Percentiles rank a stretch among this genome's conserved stretches.
Conservation (phyloP, 2,329 filamentous ascomycete species). For the Rhynchosporium graminicola region DNA sequence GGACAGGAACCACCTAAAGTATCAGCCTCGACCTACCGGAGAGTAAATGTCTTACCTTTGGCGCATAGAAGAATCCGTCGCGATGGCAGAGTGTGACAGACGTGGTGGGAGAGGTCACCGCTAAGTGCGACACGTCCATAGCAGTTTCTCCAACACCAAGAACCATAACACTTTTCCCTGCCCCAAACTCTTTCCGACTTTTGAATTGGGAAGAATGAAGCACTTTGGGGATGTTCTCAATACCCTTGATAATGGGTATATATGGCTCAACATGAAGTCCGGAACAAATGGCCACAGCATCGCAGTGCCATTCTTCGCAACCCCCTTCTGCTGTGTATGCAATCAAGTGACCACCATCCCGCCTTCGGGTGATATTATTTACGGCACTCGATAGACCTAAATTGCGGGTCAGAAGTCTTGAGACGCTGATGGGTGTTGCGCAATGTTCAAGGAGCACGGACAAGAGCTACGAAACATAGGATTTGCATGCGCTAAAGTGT, state of each 20-base stretch:
- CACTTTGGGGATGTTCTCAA: constrained; percentile 42
- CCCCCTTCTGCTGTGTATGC: constrained; percentile 14
- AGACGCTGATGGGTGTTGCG: constrained; percentile 16
- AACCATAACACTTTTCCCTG: constrained; percentile 45
- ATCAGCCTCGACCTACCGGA: background rate
- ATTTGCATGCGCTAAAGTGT: too few relatives aligned
- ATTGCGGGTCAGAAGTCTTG: constrained; percentile 37
- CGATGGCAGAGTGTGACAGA: constrained; percentile 49
- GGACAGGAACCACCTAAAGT: background rate
- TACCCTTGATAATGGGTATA: constrained; percentile 44
- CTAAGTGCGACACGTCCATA: constrained; percentile 49
- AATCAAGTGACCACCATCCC: constrained; percentile 25
- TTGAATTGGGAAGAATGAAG: constrained; percentile 50
- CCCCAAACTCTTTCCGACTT: constrained; percentile 45
- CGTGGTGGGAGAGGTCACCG: constrained; percentile 46
- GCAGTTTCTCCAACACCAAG: constrained; percentile 50
- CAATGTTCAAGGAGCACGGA: too few relatives aligned
- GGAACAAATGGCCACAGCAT: constrained; percentile 50
- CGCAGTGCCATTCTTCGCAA: constrained; percentile 40
- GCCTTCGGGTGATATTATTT: constrained; percentile 12
- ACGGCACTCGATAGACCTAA: too few relatives aligned
- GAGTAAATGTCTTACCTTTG: constrained; percentile 42
- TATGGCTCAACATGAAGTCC: constrained; percentile 48
- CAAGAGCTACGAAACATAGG: too few relatives aligned
- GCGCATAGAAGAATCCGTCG: constrained; percentile 49